A percentile compares a stretch with the other conserved stretches of the same genome.
Conservation (phyloP, 2,329 filamentous ascomycete genomes). For the Fusarium avenaceum region DNA sequence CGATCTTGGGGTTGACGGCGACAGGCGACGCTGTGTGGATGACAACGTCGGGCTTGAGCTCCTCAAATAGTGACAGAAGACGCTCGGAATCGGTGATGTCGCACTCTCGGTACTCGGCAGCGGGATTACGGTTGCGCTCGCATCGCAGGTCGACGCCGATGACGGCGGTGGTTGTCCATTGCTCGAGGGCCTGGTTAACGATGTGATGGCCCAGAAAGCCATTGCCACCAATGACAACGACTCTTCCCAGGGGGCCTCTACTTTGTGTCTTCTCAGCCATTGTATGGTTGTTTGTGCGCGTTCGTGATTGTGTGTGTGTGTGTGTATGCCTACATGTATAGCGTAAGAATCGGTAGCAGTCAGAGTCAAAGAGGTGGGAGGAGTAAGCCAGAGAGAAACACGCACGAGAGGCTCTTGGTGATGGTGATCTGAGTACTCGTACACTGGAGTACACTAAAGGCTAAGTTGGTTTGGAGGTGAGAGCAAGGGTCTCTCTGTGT, state of each 20-base stretch:
- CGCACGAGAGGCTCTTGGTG: constrained; percentile 23
- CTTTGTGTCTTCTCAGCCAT: constrained; percentile 32
- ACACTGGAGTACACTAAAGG: constrained; percentile 18
- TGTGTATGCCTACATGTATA: not conserved
- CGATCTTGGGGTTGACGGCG: constrained; percentile 66
- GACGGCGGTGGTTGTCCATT: constrained; percentile 65
- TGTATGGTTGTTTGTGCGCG: constrained; percentile 2
- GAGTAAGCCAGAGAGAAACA: not conserved
- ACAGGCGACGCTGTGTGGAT: constrained; percentile 89
- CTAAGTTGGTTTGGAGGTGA: constrained; percentile 25
- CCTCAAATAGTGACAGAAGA: constrained; percentile 73
- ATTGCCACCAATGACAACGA: constrained; percentile 85
- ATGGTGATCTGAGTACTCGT: constrained; percentile 7
- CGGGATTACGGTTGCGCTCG: constrained; percentile 73
- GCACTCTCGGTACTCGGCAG: constrained; percentile 76
- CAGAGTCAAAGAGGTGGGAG: constrained; percentile 19
- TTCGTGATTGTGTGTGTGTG: not conserved
- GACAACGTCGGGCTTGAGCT: constrained; percentile 82
- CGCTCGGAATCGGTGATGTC: constrained; percentile 79
- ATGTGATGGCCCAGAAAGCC: constrained; percentile 89
- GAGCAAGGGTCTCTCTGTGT: constrained; percentile 28
- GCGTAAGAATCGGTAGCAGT: constrained; percentile 7
- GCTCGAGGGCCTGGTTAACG: constrained; percentile 76
- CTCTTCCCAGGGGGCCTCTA: constrained; percentile 70
- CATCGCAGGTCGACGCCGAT: constrained; percentile 81